Evolutionary conservation across 768 basidiomycete species (phyloP).

Genomic region (Mycena vitilis): DNA sequence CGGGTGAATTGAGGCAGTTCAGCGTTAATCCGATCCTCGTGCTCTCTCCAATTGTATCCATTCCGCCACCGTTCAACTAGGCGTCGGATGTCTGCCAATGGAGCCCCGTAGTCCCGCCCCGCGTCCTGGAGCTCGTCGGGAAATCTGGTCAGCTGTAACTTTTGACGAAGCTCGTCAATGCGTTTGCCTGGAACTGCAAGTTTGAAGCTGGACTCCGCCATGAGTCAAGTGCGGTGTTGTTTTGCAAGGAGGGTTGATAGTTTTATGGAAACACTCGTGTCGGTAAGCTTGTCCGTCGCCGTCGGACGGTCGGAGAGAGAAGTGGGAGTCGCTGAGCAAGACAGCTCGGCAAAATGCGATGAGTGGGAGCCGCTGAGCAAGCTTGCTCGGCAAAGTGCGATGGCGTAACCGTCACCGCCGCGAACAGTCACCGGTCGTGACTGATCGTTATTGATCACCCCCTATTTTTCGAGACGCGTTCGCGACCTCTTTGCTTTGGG

Average conservation of each 20-base stretch:
- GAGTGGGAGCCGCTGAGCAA: too few relatives aligned
- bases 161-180: constrained; percentile 54
- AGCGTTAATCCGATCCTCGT: constrained; percentile 62
- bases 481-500: too few relatives aligned
- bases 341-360: background rate
- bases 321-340: too few relatives aligned
- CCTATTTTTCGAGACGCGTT: background rate
- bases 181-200: constrained; percentile 58
- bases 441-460: too few relatives aligned
- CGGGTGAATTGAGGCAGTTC: constrained; percentile 67
- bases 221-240: background rate
- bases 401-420: background rate
- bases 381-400: constrained; percentile 1
- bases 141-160: constrained; percentile 60
- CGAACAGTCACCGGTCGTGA: constrained; percentile 10
- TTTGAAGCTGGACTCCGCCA: constrained; percentile 56
- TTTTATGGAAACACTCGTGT: too few relatives aligned
- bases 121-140: constrained; percentile 70
- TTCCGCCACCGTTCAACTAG: constrained; percentile 63
- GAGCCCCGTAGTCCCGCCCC: constrained; percentile 64
- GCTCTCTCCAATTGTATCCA: constrained; percentile 67
- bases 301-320: too few relatives aligned
- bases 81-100: constrained; percentile 61
- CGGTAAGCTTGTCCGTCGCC: too few relatives aligned
- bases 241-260: too few relatives aligned